Evolutionary conservation across 495 filamentous ascomycete genomes (phyloP), one percentile per base, ranked within the genome.

Genomic region (Aspergillus baeticus): DNA sequence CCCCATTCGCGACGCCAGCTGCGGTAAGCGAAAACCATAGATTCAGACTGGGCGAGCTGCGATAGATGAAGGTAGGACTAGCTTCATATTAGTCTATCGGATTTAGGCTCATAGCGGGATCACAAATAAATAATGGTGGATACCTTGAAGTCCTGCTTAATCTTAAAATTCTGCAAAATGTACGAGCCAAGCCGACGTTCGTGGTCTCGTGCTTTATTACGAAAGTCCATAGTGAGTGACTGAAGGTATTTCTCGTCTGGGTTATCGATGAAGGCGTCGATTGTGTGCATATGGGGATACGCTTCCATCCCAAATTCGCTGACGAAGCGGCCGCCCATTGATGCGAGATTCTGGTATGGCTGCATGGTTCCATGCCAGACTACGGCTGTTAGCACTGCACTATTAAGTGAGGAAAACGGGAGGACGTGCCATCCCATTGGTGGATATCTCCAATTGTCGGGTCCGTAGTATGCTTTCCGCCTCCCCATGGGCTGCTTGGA

Each of bases 231-330:
- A 0, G 90, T 92, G 13, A 87, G 86, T 6, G 88, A 92, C 62
- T 96, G 91, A 1, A 92, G 81, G 68, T 90, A 91, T 13, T 85
- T 81, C 62, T 98, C 90, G 4, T 81, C 79, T 31, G 79, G 79
- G 10, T 87, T 75, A n/a, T 85, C 85, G 44, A 96, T 80, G 72
- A 83, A 96, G 35, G 84, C 78, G 37, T 95, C 85, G 61, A 97
- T 91, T 0, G 93, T 96, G 18, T 83, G 79, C 60, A 92, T 77
- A 46, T 86, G 79, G 0, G 93, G 93, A 69, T 95, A 96, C 2
- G 89, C 90, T 63, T 96, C 83, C 92, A 97, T 96, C 52, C 93
- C 93, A 63, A 97, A 98, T 64, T 98, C 93, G 45, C 87, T 89
- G 57, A 96, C 90, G 69, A 98, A 96, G 2, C 93, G 84, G 11